phyloP scores from a whole-genome alignment of 108 stramenopile species.

The Skeletonema potamos region DNA sequence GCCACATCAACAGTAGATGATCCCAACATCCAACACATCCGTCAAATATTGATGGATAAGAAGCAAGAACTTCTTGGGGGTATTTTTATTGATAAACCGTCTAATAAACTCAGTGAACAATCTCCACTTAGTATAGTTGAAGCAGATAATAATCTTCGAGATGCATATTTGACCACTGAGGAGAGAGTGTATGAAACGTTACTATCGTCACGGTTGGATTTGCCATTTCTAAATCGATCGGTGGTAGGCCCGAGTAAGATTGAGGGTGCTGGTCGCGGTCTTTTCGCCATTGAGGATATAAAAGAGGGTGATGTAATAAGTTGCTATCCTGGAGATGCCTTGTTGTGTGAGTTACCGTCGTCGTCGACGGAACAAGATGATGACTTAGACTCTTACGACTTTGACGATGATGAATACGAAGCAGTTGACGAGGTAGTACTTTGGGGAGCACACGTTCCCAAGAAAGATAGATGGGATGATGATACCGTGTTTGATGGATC shows the following conservation, averaged over 20 bases:
- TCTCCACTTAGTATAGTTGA: neutral
- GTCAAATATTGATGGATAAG: neutral
- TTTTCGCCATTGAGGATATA: slow-evolving; percentile 37
- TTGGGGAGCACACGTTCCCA: slow-evolving; percentile 24
- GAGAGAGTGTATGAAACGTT: slow-evolving; percentile 26
- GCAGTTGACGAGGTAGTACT: slow-evolving; percentile 20
- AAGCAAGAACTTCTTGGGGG: neutral
- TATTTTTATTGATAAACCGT: neutral
- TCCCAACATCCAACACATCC: neutral
- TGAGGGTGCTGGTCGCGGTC: slow-evolving; percentile 33
- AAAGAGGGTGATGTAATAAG: slow-evolving; percentile 39
- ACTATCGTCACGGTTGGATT: slow-evolving; percentile 20
- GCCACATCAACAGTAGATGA: neutral
- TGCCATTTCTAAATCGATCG: slow-evolving; percentile 21
- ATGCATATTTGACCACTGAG: neutral
- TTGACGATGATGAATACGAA: slow-evolving; percentile 20
- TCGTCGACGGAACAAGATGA: neutral
- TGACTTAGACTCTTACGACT: slow-evolving; percentile 5
- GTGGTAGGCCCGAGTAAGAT: slow-evolving; percentile 23
- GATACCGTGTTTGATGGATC: slow-evolving; percentile 23
- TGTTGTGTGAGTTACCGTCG: slow-evolving; percentile 22
- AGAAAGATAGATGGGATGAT: slow-evolving; percentile 9
- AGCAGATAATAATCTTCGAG: neutral
- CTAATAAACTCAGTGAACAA: neutral
- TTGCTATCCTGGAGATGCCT: slow-evolving; percentile 50